These are phyloP conservation scores for Podila minutissima DNA, from an alignment of 192 early-diverging fungal species.

Conservation along the genomic window DNA sequence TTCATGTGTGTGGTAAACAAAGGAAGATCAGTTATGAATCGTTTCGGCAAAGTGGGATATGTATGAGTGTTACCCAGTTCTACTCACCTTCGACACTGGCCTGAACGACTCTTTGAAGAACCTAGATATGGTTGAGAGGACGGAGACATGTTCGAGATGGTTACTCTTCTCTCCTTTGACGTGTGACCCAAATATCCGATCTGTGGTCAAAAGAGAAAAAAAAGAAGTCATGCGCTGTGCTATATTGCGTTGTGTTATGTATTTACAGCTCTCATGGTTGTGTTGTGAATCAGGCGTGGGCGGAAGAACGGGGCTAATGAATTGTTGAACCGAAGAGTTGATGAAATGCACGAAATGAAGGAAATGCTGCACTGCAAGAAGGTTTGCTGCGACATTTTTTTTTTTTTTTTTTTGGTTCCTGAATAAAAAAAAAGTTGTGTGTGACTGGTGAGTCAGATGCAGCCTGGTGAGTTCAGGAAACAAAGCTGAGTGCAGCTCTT, in stretches of 20 bases:
- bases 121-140: constrained; percentile 1
- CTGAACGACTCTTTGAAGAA: constrained; percentile 54
- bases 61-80: neutral
- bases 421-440: too few species aligned
- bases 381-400: too few species aligned
- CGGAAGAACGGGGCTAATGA: neutral
- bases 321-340: neutral
- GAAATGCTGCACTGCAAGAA: too few species aligned
- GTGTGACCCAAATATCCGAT: too few species aligned
- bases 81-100: constrained; percentile 49
- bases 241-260: neutral
- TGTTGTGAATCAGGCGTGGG: too few species aligned
- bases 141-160: neutral
- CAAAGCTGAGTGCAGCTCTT: too few species aligned
- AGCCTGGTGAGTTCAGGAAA: too few species aligned
- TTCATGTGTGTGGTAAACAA: neutral
- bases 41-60: neutral
- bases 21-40: neutral
- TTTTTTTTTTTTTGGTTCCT: too few species aligned
- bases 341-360: constrained; percentile 2
- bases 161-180: too few species aligned
- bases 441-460: too few species aligned
- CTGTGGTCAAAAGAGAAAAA: too few species aligned
- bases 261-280: constrained; percentile 33
- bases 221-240: neutral